phyloP scores from a whole-genome alignment of 257 asterid genomes.

The Solanum paucissectum region DNA sequence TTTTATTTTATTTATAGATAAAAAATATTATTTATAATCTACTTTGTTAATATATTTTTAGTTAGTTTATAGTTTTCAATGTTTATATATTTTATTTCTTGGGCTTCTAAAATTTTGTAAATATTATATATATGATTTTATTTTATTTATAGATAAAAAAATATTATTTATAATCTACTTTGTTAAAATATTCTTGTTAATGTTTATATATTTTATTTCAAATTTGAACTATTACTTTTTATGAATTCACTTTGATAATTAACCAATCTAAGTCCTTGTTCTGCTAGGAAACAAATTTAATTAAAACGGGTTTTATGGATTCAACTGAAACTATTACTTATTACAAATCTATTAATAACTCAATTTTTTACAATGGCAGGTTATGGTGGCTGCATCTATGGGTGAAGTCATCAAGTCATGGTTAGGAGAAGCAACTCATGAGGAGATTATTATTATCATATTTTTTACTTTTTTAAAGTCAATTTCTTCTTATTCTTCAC shows the following conservation, averaged over 20 bases:
- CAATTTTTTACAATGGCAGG: conserved; percentile 24
- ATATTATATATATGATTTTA: no score
- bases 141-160: no score
- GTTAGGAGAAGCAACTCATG: neutral
- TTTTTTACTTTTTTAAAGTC: neutral
- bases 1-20: no score
- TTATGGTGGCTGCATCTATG: conserved; percentile 34
- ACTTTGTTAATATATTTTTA: no score
- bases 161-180: no score
- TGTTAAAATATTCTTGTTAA: no score
- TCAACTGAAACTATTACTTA: neutral
- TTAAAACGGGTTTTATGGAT: neutral
- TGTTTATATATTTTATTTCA: no score
- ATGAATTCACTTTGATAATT: conserved; percentile 12
- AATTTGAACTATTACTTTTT: neutral
- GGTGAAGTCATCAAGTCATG: neutral
- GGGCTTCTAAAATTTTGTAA: no score
- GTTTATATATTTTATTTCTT: no score
- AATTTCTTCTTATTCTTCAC: neutral
- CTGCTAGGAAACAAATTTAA: neutral
- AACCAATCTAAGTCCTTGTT: conserved; percentile 31
- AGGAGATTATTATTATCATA: neutral
- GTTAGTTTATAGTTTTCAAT: no score
- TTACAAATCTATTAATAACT: neutral
- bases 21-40: no score